Evolutionary conservation across 768 basidiomycete genomes (phyloP).

Genomic region (Cubamyces lactineus): DNA sequence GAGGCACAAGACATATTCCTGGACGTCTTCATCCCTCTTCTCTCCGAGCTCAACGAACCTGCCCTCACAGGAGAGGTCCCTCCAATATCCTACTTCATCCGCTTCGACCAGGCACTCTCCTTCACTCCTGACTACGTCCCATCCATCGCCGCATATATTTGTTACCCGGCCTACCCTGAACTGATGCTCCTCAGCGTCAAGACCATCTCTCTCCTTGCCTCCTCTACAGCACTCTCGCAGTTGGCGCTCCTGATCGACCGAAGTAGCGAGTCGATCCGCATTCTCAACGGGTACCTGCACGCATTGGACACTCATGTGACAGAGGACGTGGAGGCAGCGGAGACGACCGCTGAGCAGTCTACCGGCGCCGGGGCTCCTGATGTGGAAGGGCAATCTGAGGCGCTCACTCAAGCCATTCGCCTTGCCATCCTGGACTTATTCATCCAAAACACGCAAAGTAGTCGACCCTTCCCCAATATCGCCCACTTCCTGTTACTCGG

Average conservation of each 20-base stretch:
- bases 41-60: constrained; percentile 65
- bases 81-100: constrained; percentile 69
- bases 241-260: constrained; percentile 79
- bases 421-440: constrained; percentile 82
- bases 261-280: constrained; percentile 83
- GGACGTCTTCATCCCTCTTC: constrained; percentile 81
- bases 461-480: constrained; percentile 73
- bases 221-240: constrained; percentile 68
- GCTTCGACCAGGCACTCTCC: constrained; percentile 74
- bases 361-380: constrained; percentile 79
- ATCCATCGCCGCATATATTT: constrained; percentile 80
- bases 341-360: constrained; percentile 58
- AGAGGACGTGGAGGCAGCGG: constrained; percentile 63
- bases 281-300: constrained; percentile 76
- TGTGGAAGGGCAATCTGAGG: constrained; percentile 46
- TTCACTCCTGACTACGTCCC: constrained; percentile 75
- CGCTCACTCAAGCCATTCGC: constrained; percentile 69
- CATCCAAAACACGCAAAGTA: constrained; percentile 70
- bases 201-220: constrained; percentile 69
- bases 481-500: constrained; percentile 89
- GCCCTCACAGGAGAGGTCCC: constrained; percentile 57
- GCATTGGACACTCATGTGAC: constrained; percentile 63
- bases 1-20: constrained; percentile 90
- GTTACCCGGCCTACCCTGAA: constrained; percentile 71
- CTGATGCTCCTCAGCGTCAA: constrained; percentile 78